Evolutionary conservation across 805 yeast genomes (phyloP), one percentile per base, ranked within the genome.

Genomic region (Barnettozyma wickerhamii): DNA sequence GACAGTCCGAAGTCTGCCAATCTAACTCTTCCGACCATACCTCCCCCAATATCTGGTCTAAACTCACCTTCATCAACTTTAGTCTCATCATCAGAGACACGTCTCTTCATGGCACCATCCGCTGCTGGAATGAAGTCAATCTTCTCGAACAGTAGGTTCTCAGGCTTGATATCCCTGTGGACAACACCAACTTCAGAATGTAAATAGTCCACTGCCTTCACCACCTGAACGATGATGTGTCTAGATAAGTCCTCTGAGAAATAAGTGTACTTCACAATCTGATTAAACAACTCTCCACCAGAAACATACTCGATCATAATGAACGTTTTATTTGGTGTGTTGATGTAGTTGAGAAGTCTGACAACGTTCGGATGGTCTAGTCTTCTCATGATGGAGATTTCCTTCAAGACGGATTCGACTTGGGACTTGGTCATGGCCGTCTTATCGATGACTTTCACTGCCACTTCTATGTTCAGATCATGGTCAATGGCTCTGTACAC

Each of bases 1-100:
- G 96, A 87, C 15, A 93, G 68, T 0, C 99, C 99, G 64, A 93
- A 93, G 63, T 93, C 99, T 1, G 98, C 98, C 38, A 93, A 68
- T 61, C 91, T 91, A 26, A 93, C 89, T 13, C 67, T 53, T 7
- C 98, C 99, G 50, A 93, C 84, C 12, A 90, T 86, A 40, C 96
- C 99, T 35, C 95, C 95, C 26, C 99, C 99, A 17, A 85, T 66
- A 10, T 85, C 85, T 5, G 84, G 81, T 9, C 62, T 63, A 52
- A 90, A 93, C 46, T 73, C 77, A 39, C 99, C 99, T 66, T 93
- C 99, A 58, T 91, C 97, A 12, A 69, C 65, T 59, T 93, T 85
- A 12, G 77, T 56, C 28, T 74, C 67, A 58, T 85, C 93, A 60
- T 85, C 95, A 10, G 84, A 75, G 9, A 26, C 26, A 29, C 46